phyloP scores from a whole-genome alignment of 164 flowering plant species.

The Cinnamomum chago region DNA sequence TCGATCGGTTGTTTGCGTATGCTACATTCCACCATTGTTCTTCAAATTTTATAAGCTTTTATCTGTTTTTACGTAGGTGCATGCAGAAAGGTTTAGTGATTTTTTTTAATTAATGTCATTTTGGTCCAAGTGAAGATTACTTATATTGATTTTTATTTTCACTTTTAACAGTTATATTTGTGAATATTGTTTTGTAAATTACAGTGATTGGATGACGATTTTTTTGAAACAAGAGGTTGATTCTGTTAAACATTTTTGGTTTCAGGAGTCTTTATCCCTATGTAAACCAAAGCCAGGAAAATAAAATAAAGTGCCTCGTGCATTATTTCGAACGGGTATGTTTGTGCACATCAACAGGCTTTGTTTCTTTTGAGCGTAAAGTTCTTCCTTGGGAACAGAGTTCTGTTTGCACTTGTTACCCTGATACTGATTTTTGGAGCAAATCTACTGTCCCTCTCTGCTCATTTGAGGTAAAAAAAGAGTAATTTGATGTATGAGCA shows the following conservation, averaged over 20 bases:
- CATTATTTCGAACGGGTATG: slow-evolving; percentile 85
- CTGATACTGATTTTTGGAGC: slow-evolving; percentile 63
- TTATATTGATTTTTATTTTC: background rate
- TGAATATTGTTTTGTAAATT: background rate
- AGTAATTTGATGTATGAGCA: background rate
- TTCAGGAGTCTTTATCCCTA: slow-evolving; percentile 57
- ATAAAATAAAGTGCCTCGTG: slow-evolving; percentile 71
- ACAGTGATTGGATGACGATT: background rate
- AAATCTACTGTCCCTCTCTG: slow-evolving; percentile 55
- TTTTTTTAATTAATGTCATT: background rate
- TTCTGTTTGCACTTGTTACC: slow-evolving; percentile 34
- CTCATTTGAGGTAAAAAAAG: slow-evolving; percentile 52
- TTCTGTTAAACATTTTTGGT: slow-evolving; percentile 7
- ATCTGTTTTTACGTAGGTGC: background rate
- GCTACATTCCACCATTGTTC: slow-evolving; percentile 16
- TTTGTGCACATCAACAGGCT: slow-evolving; percentile 49
- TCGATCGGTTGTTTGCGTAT: slow-evolving; percentile 84
- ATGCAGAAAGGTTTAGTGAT: background rate
- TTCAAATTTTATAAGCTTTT: background rate
- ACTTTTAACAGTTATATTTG: background rate
- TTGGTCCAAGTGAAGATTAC: background rate
- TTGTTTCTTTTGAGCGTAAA: slow-evolving; percentile 83
- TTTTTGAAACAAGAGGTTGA: background rate
- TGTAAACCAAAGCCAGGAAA: slow-evolving; percentile 46
- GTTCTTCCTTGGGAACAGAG: slow-evolving; percentile 51